Conservation (phyloP, 2,329 filamentous ascomycete genomes). For the Fusarium domesticum region DNA sequence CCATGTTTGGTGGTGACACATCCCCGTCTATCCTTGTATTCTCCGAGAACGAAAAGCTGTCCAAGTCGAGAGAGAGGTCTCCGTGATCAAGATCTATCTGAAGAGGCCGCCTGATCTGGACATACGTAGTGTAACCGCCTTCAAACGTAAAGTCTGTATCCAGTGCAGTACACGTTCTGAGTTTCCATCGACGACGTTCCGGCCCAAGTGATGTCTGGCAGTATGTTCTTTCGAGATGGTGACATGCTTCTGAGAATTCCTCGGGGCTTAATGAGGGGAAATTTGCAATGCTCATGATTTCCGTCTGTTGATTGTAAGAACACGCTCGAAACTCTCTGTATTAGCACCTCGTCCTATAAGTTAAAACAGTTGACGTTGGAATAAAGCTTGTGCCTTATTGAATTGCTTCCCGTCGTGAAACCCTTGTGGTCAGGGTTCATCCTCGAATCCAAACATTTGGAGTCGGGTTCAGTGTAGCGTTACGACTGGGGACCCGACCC, state of each 20-base stretch:
- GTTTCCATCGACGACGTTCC: constrained; percentile 52
- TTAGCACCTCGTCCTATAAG: too few species aligned
- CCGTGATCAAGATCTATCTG: constrained; percentile 42
- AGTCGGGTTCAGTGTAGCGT: too few species aligned
- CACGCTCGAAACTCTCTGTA: too few species aligned
- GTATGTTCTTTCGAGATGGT: constrained; percentile 58
- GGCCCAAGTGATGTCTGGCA: constrained; percentile 56
- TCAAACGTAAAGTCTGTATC: constrained; percentile 42
- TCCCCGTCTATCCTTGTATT: constrained; percentile 11
- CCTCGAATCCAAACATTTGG: background rate
- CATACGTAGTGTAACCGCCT: constrained; percentile 48
- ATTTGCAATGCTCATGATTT: constrained; percentile 44
- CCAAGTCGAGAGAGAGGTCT: constrained; percentile 47
- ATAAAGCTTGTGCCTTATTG: background rate
- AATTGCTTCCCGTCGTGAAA: background rate
- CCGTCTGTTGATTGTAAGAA: background rate
- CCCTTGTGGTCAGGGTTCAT: background rate
- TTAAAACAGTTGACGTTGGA: background rate
- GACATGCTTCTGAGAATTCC: constrained; percentile 65
- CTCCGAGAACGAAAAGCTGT: constrained; percentile 43
- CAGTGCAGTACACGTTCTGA: constrained; percentile 51
- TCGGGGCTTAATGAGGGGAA: constrained; percentile 61
- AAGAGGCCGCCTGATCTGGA: constrained; percentile 56
- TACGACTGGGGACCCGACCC: too few species aligned
- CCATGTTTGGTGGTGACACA: constrained; percentile 29